Evolutionary conservation across 148 eudicot genomes (phyloP).

Genomic region (Amaranthus hypochondriacus): DNA sequence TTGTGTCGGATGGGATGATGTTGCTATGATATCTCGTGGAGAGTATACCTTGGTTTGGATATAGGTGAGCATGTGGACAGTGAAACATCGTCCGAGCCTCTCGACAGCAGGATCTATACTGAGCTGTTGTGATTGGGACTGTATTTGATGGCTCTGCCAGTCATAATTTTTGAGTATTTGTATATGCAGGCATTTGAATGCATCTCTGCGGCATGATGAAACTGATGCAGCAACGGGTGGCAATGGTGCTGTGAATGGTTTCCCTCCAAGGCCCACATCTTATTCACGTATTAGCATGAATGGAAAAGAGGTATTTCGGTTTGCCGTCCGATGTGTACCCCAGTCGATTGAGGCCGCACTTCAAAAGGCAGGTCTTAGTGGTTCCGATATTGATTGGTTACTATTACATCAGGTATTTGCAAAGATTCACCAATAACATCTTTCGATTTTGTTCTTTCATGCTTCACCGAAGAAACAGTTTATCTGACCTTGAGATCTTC

Average conservation of each 20-base stretch:
- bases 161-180: neutral
- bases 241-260: slow-evolving; percentile 50
- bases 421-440: neutral
- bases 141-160: neutral
- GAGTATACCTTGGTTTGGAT: neutral
- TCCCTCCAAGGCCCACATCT: slow-evolving; percentile 46
- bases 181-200: slow-evolving; percentile 66
- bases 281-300: slow-evolving; percentile 80
- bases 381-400: slow-evolving; percentile 81
- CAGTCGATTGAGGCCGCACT: slow-evolving; percentile 69
- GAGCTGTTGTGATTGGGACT: neutral
- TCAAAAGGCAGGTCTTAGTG: slow-evolving; percentile 62
- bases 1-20: no score
- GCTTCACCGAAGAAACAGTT: neutral
- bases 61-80: neutral
- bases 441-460: neutral
- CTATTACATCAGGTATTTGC: slow-evolving; percentile 82
- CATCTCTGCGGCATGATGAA: slow-evolving; percentile 44
- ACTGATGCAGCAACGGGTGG: slow-evolving; percentile 39
- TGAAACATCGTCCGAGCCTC: neutral
- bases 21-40: no score
- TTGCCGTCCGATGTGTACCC: slow-evolving; percentile 78
- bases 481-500: neutral
- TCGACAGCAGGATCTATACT: neutral
- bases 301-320: slow-evolving; percentile 91